Conservation (phyloP, 2,329 filamentous ascomycete genomes). For the Setomelanomma holmii region DNA sequence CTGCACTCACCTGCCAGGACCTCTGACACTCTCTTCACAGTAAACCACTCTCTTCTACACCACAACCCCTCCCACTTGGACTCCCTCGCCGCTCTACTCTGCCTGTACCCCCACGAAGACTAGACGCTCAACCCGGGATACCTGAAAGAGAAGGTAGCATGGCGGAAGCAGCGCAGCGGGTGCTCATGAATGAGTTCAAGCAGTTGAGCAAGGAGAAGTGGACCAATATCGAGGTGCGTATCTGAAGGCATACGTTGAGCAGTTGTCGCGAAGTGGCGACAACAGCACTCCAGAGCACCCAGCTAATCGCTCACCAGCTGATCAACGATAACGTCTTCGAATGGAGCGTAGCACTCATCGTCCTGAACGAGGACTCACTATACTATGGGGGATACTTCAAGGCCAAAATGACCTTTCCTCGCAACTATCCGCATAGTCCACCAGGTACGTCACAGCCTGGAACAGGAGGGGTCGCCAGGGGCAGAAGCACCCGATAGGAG, state of each 20-base stretch:
- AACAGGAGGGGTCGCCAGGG: background rate
- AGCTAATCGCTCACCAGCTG: constrained; percentile 59
- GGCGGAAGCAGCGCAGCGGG: constrained; percentile 68
- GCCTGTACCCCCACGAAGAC: constrained; percentile 16
- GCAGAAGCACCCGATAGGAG: background rate
- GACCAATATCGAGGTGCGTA: constrained; percentile 82
- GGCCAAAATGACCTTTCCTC: constrained; percentile 85
- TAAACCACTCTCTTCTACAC: background rate
- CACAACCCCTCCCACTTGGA: background rate
- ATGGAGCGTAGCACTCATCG: constrained; percentile 89
- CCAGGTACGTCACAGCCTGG: constrained; percentile 60
- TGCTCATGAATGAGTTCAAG: constrained; percentile 89
- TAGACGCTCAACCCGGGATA: constrained; percentile 6
- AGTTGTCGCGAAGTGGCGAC: constrained; percentile 12
- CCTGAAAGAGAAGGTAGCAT: constrained; percentile 22
- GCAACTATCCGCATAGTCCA: constrained; percentile 88
- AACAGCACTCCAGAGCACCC: constrained; percentile 10
- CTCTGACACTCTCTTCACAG: background rate
- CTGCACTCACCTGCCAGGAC: background rate
- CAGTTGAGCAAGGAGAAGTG: constrained; percentile 87
- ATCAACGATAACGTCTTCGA: constrained; percentile 83
- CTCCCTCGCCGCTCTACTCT: constrained; percentile 6
- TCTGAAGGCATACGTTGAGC: background rate
- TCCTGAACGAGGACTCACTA: constrained; percentile 88
- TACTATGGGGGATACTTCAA: constrained; percentile 96